Evolutionary conservation across 2,329 filamentous ascomycete species (phyloP).

Genomic region (Aspergillus sp.): DNA sequence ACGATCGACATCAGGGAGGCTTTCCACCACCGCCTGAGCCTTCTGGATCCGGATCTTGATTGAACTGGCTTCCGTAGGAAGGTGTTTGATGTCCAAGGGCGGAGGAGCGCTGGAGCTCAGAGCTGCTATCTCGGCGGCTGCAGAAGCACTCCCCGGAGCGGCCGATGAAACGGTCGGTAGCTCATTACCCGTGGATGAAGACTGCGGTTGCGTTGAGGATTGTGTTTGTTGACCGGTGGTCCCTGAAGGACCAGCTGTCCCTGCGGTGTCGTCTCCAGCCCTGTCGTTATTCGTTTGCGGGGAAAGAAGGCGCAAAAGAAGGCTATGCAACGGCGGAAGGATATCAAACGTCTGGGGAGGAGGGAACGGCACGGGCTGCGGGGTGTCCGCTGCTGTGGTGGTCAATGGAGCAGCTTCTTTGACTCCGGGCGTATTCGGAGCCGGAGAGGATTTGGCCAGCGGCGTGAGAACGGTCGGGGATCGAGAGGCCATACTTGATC

Average conservation of each 20-base stretch:
- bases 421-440: constrained; percentile 33
- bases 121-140: constrained; percentile 21
- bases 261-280: constrained; percentile 21
- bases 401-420: constrained; percentile 22
- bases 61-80: constrained; percentile 73
- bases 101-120: constrained; percentile 31
- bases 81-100: constrained; percentile 68
- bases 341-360: constrained; percentile 82
- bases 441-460: constrained; percentile 40
- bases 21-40: constrained; percentile 56
- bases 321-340: constrained; percentile 74
- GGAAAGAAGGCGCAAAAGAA: constrained; percentile 71
- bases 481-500: constrained; percentile 35
- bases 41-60: constrained; percentile 82
- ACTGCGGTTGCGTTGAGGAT: constrained; percentile 21
- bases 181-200: constrained; percentile 25
- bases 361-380: constrained; percentile 58
- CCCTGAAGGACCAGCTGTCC: constrained; percentile 23
- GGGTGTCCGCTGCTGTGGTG: constrained; percentile 33
- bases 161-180: constrained; percentile 29
- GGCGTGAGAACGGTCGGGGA: constrained; percentile 38
- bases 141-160: constrained; percentile 27
- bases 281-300: constrained; percentile 40
- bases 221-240: neutral
- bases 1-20: constrained; percentile 45